Evolutionary conservation across 495 filamentous ascomycete genomes (phyloP), one percentile per base, ranked within the genome.

Genomic region (Penicillium canescens): DNA sequence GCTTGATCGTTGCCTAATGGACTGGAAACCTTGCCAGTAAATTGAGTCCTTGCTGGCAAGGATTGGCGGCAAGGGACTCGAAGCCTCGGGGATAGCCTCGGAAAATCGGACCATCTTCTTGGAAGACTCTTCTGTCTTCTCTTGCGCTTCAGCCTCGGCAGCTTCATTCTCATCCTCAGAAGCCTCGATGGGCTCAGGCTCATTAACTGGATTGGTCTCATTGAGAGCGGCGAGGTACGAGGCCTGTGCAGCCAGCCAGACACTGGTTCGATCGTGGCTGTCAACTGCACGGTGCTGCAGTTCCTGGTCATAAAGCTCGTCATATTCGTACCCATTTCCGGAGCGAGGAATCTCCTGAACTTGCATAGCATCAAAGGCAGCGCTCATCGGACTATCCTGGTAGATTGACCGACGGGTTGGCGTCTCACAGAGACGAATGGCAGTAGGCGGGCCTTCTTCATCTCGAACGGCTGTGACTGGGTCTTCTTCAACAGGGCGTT

Each of bases 21-120:
- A 83, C 54, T 89, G 85, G 67, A 96, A 97, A 23, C 91, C 91
- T 55, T 90, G 86, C 78, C 93, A 92, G 66, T 94, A 96, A n/a
- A 92, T 89, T 1, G 87, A 87, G 60, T 95, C 90, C 62, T 85
- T 73, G 76, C 62, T 77, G 67, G 63, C 66, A 41, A 59, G 77
- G 47, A 59, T 41, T 21, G 69, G 52, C n/a, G 68, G 69, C 12
- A 34, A 44, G 20, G 61, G 67, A 33, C 67, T 75, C 28, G 61
- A 68, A 41, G 67, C 62, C 28, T 77, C 65, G 13, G 77, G 75
- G 6, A 81, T 67, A 9, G 73, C 70, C 42, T 84, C 78, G 23
- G 83, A 81, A 60, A 94, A 92, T n/a, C 86, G 85, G 23, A 92
- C 90, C 0, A 83, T 80, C 73, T 89, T 93, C 69, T 89, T 89